Evolutionary conservation across 148 eudicot species (phyloP), one percentile per base, ranked within the genome.

Genomic region (Nyssa sinensis): DNA sequence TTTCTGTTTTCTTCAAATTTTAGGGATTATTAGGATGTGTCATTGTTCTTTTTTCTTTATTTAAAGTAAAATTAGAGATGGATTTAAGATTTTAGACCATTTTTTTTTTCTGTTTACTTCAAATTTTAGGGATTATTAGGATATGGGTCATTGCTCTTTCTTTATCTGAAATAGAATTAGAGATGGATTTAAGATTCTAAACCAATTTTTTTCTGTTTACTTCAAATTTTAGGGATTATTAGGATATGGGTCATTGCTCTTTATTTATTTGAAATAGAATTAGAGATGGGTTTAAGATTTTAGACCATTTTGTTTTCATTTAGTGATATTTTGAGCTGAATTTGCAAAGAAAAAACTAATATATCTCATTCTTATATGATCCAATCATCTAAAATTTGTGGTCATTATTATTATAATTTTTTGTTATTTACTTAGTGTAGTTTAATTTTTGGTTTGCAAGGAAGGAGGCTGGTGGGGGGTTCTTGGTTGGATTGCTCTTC

Each of bases 401-500:
- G 17, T 75, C n/a, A n/a, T n/a, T 67, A 24, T 59, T 51, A 14
- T 75, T 27, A 29, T 80, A 10, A 64, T 34, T 58, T 65, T 1
- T 55, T 63, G 13, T 24, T 34, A 62, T 69, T n/a, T n/a, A n/a
- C n/a, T n/a, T 34, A 39, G 49, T 76, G 37, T 62, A 16, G 76
- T 62, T 14, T 65, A 59, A 32, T 8, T 17, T 69, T 34, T 60
- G 23, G 75, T 13, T n/a, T n/a, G 28, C 72, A 57, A 74, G 32
- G 39, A 67, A 47, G 33, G 66, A 64, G 74, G 51, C 32, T 71
- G 57, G 74, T 67, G 41, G 73, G 59, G 79, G 69, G 24, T 66
- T 47, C 0, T 57, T 31, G 62, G 2, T 57, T 25, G 55, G 69
- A 62, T 61, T 31, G 76, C 23, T 64, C 61, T 55, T 47, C 68